phyloP scores from a whole-genome alignment of 495 filamentous ascomycete genomes.

The Hamigera avellanea region DNA sequence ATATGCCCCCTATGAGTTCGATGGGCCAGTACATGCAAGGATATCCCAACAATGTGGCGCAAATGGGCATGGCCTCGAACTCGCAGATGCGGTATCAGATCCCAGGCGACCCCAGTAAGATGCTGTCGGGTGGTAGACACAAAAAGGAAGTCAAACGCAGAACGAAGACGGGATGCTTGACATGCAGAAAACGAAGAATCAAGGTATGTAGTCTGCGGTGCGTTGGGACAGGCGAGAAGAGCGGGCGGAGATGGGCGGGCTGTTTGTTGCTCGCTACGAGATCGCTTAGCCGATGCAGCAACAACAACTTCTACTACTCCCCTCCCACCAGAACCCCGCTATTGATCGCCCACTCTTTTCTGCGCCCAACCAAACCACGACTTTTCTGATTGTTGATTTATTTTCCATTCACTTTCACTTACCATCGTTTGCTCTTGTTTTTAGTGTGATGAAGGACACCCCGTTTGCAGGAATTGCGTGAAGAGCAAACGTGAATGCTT shows the following conservation, averaged over 20 bases:
- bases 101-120: slow-evolving; percentile 38
- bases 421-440: slow-evolving; percentile 10
- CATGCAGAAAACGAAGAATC: slow-evolving; percentile 92
- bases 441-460: slow-evolving; percentile 95
- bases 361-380: slow-evolving; percentile 7
- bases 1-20: slow-evolving; percentile 30
- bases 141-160: slow-evolving; percentile 99
- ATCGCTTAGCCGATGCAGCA: slow-evolving; percentile 32
- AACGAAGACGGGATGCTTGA: slow-evolving; percentile 95
- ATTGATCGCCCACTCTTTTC: slow-evolving; percentile 1
- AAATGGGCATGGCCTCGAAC: slow-evolving; percentile 24
- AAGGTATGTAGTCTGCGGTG: slow-evolving; percentile 58
- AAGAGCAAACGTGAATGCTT: slow-evolving; percentile 97
- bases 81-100: slow-evolving; percentile 33
- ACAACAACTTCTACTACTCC: slow-evolving; percentile 16
- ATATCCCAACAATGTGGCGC: slow-evolving; percentile 25
- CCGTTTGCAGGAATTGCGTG: slow-evolving; percentile 90
- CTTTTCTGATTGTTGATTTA: slow-evolving; percentile 8
- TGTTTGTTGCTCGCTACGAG: slow-evolving; percentile 26
- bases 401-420: slow-evolving; percentile 5
- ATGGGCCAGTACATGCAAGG: slow-evolving; percentile 35
- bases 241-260: slow-evolving; percentile 6
- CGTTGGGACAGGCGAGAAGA: background rate
- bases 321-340: slow-evolving; percentile 18
- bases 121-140: slow-evolving; percentile 70